A percentile compares a stretch with the other conserved stretches of the same genome.
Conservation (phyloP, 306 rosid species). For the Argentina anserina region DNA sequence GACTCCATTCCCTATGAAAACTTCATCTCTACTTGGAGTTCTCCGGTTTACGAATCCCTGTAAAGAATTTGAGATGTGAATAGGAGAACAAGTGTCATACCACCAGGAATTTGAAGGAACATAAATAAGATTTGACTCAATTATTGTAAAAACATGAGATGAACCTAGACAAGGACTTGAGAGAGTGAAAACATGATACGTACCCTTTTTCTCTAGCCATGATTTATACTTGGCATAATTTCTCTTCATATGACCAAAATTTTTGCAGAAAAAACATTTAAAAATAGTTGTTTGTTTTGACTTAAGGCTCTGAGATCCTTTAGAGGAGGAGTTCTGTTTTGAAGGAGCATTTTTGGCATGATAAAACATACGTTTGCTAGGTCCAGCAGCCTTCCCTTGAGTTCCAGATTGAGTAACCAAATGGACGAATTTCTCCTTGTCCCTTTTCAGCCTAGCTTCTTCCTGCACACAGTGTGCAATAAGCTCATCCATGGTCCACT, state of each 20-base stretch:
- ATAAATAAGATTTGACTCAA: not conserved
- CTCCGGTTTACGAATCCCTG: not conserved
- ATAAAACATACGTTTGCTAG: not conserved
- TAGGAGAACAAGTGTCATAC: not conserved
- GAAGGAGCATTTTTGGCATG: not conserved
- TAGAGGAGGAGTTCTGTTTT: not conserved
- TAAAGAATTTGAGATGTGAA: not conserved
- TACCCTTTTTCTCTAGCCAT: not conserved
- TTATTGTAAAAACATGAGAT: not conserved
- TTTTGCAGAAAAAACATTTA: not conserved
- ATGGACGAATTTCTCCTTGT: not conserved
- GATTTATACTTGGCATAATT: not conserved
- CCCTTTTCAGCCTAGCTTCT: not conserved
- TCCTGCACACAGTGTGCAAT: conserved; percentile 2
- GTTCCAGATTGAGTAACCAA: not conserved
- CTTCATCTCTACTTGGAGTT: not conserved
- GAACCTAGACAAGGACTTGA: not conserved
- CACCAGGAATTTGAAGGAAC: not conserved
- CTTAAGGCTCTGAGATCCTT: not conserved
- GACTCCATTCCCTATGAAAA: not conserved
- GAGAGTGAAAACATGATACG: not conserved
- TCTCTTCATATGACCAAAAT: not conserved
- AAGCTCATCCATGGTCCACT: conserved; percentile 10
- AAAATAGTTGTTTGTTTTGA: not conserved
- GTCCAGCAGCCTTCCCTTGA: not conserved